These are phyloP conservation scores for Atkinsonella hypoxylon DNA, from an alignment of 2,329 filamentous ascomycete genomes.

Conservation along the genomic window DNA sequence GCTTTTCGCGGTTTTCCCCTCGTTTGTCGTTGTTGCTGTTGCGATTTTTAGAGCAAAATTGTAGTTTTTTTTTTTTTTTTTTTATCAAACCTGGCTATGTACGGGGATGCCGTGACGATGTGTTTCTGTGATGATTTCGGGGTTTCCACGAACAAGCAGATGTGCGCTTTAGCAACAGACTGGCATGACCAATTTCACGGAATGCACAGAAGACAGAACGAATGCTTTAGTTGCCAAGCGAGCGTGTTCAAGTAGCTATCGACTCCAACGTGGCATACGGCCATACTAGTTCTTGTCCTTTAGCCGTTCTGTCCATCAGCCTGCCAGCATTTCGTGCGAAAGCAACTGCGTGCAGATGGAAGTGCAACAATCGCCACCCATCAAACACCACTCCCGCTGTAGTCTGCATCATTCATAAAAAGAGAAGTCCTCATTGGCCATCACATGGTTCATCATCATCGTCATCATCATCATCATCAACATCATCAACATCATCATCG, in stretches of 20 bases:
- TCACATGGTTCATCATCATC: no score
- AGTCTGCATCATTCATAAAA: no score
- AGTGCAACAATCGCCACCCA: no score
- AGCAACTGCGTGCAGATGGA: no score
- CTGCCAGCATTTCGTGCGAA: not conserved
- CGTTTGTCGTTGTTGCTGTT: slow-evolving; percentile 21
- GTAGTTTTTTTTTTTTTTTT: no score
- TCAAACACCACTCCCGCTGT: no score
- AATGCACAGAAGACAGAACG: not conserved
- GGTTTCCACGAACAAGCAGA: not conserved
- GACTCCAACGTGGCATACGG: no score
- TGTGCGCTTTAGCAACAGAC: not conserved
- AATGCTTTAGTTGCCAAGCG: not conserved
- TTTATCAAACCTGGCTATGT: not conserved
- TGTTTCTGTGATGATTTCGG: not conserved
- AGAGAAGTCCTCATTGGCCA: no score
- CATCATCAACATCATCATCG: no score
- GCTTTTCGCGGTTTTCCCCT: slow-evolving; percentile 19
- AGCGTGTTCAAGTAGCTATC: not conserved
- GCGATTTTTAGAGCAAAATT: slow-evolving; percentile 5
- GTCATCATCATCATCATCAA: no score
- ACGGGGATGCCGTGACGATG: not conserved
- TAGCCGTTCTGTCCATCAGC: not conserved
- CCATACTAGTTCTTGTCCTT: not conserved
- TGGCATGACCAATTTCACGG: not conserved